Conservation (phyloP, 2,329 filamentous ascomycete species). For the Endocalyx cinctus region DNA sequence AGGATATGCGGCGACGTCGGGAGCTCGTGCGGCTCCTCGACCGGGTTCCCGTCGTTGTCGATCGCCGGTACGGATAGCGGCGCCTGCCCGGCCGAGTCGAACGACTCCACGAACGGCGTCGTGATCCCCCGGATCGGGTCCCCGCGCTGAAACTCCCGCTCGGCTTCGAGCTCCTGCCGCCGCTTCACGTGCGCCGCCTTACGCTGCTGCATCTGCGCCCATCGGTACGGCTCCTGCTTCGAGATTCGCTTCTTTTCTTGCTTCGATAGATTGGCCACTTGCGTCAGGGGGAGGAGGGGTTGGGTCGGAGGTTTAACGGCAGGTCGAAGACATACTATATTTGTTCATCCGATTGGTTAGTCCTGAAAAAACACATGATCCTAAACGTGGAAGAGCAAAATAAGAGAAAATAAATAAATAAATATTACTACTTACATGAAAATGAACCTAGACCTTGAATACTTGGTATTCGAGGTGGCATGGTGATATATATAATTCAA, state of each 20-base stretch:
- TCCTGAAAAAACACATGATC: too few species aligned
- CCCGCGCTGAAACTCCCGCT: conserved; percentile 63
- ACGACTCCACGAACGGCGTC: conserved; percentile 80
- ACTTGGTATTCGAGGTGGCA: conserved; percentile 64
- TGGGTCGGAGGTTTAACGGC: conserved; percentile 41
- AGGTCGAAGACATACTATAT: conserved; percentile 58
- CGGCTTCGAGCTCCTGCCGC: conserved; percentile 62
- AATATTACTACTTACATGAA: conserved; percentile 47
- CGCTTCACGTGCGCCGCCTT: conserved; percentile 79
- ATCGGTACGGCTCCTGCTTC: conserved; percentile 75
- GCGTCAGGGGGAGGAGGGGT: conserved; percentile 52
- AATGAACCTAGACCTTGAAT: conserved; percentile 56
- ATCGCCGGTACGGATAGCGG: conserved; percentile 28
- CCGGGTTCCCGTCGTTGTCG: conserved; percentile 38
- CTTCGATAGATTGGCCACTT: conserved; percentile 59
- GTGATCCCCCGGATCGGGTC: conserved; percentile 73
- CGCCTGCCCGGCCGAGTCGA: conserved; percentile 60
- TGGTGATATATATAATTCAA: conserved; percentile 34
- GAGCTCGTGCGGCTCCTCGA: conserved; percentile 35
- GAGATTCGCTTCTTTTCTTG: conserved; percentile 61
- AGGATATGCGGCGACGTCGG: conserved; percentile 52
- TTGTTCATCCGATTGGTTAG: too few species aligned
- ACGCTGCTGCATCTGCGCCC: conserved; percentile 75
- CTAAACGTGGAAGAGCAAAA: too few species aligned
- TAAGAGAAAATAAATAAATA: neutral